A percentile compares a stretch with the other conserved stretches of the same genome.
Evolutionary conservation across 2,329 filamentous ascomycete species (phyloP).

Genomic region (Diaporthe aspalathi): DNA sequence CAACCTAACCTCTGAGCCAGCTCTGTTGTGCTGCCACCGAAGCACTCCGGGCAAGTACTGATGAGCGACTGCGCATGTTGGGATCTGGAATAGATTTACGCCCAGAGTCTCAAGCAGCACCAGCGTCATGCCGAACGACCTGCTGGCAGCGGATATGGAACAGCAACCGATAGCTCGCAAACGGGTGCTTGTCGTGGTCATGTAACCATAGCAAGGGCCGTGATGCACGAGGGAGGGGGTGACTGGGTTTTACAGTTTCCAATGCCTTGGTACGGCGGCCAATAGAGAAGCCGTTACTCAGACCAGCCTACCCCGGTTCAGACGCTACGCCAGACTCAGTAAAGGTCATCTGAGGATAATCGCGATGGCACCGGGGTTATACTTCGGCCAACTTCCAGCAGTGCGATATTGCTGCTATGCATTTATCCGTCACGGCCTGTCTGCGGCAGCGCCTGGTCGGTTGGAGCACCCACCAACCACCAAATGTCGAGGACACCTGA

Average conservation of each 20-base stretch:
- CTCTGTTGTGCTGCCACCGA: not conserved
- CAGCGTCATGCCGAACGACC: slow-evolving; percentile 5
- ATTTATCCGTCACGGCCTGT: slow-evolving; percentile 18
- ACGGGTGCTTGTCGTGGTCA: slow-evolving; percentile 20
- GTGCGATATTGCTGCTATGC: slow-evolving; percentile 24
- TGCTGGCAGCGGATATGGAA: not conserved
- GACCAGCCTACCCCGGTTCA: slow-evolving; percentile 30
- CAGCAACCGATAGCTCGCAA: slow-evolving; percentile 21
- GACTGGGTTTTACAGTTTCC: slow-evolving; percentile 34
- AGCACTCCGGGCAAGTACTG: slow-evolving; percentile 1
- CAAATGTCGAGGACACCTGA: not conserved
- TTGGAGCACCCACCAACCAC: slow-evolving; percentile 10
- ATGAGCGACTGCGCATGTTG: not conserved
- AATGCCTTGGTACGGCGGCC: slow-evolving; percentile 30
- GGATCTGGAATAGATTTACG: not conserved
- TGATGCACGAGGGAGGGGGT: slow-evolving; percentile 31
- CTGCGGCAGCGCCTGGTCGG: not conserved
- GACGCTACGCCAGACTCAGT: slow-evolving; percentile 14
- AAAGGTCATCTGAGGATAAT: slow-evolving; percentile 32
- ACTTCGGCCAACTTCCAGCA: slow-evolving; percentile 34
- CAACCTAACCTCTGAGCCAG: not conserved
- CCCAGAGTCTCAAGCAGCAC: slow-evolving; percentile 4
- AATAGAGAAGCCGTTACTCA: slow-evolving; percentile 11
- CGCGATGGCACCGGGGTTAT: slow-evolving; percentile 20
- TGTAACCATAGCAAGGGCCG: slow-evolving; percentile 33